A percentile compares a stretch with the other conserved stretches of the same genome.
phyloP scores from a whole-genome alignment of 371 early-diverging fungal genomes.

The Actinomucor elegans region DNA sequence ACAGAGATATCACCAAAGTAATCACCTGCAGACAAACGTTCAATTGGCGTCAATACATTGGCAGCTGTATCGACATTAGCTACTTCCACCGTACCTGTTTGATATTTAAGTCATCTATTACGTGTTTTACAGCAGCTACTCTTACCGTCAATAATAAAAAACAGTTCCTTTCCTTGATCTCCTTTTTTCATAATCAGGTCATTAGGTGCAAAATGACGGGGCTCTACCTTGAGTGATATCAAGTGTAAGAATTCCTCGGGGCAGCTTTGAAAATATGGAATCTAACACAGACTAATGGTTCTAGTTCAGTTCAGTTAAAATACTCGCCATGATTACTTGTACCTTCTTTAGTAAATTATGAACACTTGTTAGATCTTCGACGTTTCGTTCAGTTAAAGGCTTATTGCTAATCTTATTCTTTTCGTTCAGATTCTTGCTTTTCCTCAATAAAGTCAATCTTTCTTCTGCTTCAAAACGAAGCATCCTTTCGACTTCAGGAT shows the following conservation, averaged over 20 bases:
- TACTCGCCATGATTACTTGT: neutral
- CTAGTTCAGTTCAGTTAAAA: neutral
- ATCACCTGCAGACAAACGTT: conserved; percentile 49
- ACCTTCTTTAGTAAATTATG: conserved; percentile 36
- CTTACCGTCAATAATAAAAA: conserved; percentile 78
- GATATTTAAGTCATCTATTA: neutral
- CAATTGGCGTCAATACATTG: conserved; percentile 16
- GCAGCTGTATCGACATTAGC: conserved; percentile 11
- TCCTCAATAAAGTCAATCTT: conserved; percentile 42
- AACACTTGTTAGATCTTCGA: conserved; percentile 27
- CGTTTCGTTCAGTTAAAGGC: conserved; percentile 21
- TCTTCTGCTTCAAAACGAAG: conserved; percentile 61
- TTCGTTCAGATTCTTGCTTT: conserved; percentile 20
- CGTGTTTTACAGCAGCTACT: neutral
- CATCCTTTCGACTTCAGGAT: conserved; percentile 58
- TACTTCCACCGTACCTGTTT: conserved; percentile 36
- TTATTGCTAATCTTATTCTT: conserved; percentile 10
- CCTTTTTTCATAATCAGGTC: conserved; percentile 61
- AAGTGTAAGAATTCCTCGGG: conserved; percentile 54
- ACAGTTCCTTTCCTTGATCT: conserved; percentile 76
- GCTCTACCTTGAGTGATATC: conserved; percentile 52
- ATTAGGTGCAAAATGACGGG: conserved; percentile 49
- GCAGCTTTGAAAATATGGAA: conserved; percentile 51
- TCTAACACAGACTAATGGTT: conserved; percentile 24
- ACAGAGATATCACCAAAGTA: conserved; percentile 82